Base-by-base conservation (phyloP, 2,329 filamentous ascomycete genomes). In the Botryotinia narcissicola region DNA sequence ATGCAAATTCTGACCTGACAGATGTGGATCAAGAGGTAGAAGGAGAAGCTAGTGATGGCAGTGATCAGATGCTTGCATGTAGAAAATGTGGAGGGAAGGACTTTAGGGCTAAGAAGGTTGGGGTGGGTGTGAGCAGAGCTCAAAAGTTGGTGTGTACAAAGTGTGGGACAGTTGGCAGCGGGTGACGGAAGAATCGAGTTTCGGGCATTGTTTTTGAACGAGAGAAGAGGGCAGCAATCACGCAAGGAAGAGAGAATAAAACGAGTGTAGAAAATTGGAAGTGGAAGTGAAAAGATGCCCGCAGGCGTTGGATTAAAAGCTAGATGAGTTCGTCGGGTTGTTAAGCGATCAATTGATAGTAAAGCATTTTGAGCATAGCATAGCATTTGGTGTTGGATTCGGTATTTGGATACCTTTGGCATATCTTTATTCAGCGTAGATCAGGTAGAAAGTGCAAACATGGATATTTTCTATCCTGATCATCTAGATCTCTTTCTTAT, bases 141-240 rank as follows among this genome's bases (percentile, higher is more conserved):
- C 87, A 89, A 79, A 85, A 84, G 74, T 81, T 92, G 76, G 85
- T 90, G n/a, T 93, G 91, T 80, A 86, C 86, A 51, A 85, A 84
- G 63, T 93, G 86, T 75, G 85, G 85, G 4, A 80, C 77, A 61
- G 74, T 76, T 18, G 75, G 76, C 10, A 79, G 78, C 10, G 79
- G 78, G 51, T 75, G 60, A 73, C 22, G 22, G 48, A 64, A 69
- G n/a, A 35, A 67, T n/a, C 9, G 35, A 29, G 18, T 25, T 42
- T 42, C 14, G n/a, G n/a, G 32, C 1, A 42, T 32, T 22, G 25
- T 32, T 57, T 37, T 10, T 57, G 22, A 42, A 32, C 40, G 9
- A n/a, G 48, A 57, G n/a, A 57, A 20, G 16, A 44, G 32, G 48
- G 10, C n/a, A 42, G 48, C 16, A 69, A 51, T 20, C n/a, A 69